Evolutionary conservation across 495 filamentous ascomycete genomes (phyloP), one percentile per base, ranked within the genome.

Genomic region (Penicillium parvum): DNA sequence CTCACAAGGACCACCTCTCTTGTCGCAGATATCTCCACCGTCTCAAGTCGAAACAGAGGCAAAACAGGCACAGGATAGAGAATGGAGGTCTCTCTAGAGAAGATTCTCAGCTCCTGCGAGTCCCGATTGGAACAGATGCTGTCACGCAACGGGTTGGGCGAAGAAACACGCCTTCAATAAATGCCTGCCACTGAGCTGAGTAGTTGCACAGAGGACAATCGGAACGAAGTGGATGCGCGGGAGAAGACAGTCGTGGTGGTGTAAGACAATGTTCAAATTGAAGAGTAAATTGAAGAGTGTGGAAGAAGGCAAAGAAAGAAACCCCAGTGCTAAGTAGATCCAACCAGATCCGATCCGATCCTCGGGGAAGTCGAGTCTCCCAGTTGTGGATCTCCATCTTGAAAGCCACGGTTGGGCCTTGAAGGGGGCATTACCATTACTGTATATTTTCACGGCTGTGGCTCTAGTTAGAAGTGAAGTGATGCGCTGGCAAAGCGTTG

Each of bases 171-270:
- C 35, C 32, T 17, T 43, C 41, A 50, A 39, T 46, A 43, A 40
- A 37, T 42, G 32, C 32, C 33, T 49, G 45, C 35, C 38, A 23
- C 34, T 17, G 26, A 15, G 7, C 41, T 29, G 12, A 18, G 14
- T 37, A 38, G 43, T 51, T 20, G 47, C 43, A 54, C 51, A 40
- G 32, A 17, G 32, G 32, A 21, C 19, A 27, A 34, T 43, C 46
- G 34, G 33, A 14, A 22, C 15, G 18, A 16, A 4, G 14, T 9
- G 10, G 15, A 29, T n/a, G 12, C 28, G 12, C n/a, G 16, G 28
- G 28, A 5, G n/a, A n/a, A n/a, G n/a, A n/a, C n/a, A n/a, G n/a
- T n/a, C n/a, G n/a, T n/a, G n/a, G n/a, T n/a, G n/a, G n/a, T n/a
- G n/a, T n/a, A n/a, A n/a, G n/a, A n/a, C n/a, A n/a, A n/a, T n/a